Percentiles rank a stretch among this genome's conserved stretches.
Evolutionary conservation across 345 rosid genomes (phyloP).

Genomic region (Erucastrum elatum): DNA sequence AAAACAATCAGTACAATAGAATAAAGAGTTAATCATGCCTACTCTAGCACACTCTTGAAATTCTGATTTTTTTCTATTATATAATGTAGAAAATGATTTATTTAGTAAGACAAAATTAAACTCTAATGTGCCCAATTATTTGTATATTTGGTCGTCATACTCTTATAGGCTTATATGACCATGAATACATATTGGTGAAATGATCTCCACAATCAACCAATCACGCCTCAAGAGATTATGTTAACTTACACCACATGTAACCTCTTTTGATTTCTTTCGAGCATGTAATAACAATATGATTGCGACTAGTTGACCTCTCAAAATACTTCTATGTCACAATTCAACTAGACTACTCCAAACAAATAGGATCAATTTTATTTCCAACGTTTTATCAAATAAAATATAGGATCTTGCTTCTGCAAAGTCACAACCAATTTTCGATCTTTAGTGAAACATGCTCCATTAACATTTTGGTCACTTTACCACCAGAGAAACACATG

Average conservation of each 20-base stretch:
- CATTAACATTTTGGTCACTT: not conserved
- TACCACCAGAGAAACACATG: constrained; percentile 3
- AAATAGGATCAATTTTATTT: not conserved
- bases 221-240: not conserved
- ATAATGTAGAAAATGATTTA: constrained; percentile 3
- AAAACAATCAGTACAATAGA: constrained; percentile 12
- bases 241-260: not conserved
- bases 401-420: not conserved
- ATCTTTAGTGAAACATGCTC: not conserved
- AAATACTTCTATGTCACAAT: not conserved
- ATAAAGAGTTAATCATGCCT: constrained; percentile 34
- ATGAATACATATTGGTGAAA: constrained; percentile 20
- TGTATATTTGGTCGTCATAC: constrained; percentile 18
- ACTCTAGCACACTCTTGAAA: constrained; percentile 33
- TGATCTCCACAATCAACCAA: constrained; percentile 25
- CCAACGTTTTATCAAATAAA: not conserved
- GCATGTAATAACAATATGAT: not conserved
- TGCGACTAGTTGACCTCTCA: not conserved
- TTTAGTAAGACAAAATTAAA: constrained; percentile 22
- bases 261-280: not conserved
- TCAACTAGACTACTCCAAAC: not conserved
- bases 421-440: constrained; percentile 4
- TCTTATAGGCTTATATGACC: constrained; percentile 30
- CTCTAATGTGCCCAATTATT: constrained; percentile 25
- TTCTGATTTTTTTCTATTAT: constrained; percentile 9